A percentile compares a stretch with the other conserved stretches of the same genome.
phyloP scores from a whole-genome alignment of 306 rosid species.

The Quercus parvula region DNA sequence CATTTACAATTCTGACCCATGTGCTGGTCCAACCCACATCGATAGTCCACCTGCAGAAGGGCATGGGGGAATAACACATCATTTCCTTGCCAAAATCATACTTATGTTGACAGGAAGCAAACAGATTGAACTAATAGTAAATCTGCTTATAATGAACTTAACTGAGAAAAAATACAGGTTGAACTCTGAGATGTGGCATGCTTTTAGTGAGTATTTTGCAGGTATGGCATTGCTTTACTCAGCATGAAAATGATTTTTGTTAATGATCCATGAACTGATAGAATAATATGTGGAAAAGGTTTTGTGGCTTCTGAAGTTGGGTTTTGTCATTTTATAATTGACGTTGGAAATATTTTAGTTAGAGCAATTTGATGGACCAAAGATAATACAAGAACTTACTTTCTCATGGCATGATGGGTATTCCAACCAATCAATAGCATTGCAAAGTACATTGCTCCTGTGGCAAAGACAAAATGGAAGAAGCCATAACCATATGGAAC shows the following conservation, averaged over 20 bases:
- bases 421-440: conserved; percentile 96
- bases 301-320: conserved; percentile 7
- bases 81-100: conserved; percentile 4
- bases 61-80: not conserved
- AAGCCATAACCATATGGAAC: conserved; percentile 98
- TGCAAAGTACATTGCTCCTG: conserved; percentile 98
- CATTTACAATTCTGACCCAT: conserved; percentile 94
- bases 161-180: not conserved
- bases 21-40: conserved; percentile 98
- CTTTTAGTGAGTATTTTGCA: not conserved
- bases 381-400: conserved; percentile 36
- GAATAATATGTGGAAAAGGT: not conserved
- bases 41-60: conserved; percentile 77
- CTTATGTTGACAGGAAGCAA: not conserved
- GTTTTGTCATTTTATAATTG: not conserved
- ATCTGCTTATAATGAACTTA: not conserved
- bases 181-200: not conserved
- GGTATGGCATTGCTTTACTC: not conserved
- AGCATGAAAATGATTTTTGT: not conserved
- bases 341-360: not conserved
- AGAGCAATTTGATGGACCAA: not conserved
- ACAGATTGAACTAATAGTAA: not conserved
- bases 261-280: not conserved
- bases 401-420: conserved; percentile 69
- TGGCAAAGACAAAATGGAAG: conserved; percentile 94